phyloP scores from a whole-genome alignment of 2,329 filamentous ascomycete species.

The Sphaerulina populicola region DNA sequence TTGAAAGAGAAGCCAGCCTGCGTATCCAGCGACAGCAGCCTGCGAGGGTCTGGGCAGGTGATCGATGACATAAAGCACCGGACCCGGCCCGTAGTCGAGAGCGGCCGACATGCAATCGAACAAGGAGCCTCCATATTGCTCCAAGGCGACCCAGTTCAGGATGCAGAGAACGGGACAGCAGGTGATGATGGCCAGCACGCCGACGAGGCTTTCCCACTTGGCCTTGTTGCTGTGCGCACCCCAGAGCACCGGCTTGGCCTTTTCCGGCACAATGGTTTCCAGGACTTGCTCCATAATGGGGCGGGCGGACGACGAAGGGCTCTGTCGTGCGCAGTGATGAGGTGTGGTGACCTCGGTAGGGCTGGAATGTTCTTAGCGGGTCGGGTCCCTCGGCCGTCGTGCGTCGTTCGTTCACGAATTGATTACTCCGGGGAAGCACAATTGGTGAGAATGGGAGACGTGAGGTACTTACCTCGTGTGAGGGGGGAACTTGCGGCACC shows the following conservation, averaged over 20 bases:
- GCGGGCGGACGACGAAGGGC: not conserved
- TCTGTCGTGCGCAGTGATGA: slow-evolving; percentile 1
- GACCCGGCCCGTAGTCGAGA: slow-evolving; percentile 8
- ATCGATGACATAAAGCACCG: slow-evolving; percentile 3
- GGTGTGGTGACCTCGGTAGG: not conserved
- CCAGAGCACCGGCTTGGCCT: slow-evolving; percentile 9
- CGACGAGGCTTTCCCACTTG: slow-evolving; percentile 9
- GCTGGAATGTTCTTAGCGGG: not conserved
- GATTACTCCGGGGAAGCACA: too few relatives aligned
- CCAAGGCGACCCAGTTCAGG: slow-evolving; percentile 10
- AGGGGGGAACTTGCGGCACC: slow-evolving; percentile 1
- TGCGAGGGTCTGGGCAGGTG: slow-evolving; percentile 5
- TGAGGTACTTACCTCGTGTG: not conserved
- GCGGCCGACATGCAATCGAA: slow-evolving; percentile 1
- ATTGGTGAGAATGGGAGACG: too few relatives aligned
- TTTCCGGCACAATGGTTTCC: slow-evolving; percentile 9
- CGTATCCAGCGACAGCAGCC: slow-evolving; percentile 7
- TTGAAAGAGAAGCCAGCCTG: slow-evolving; percentile 9
- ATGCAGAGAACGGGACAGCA: slow-evolving; percentile 10
- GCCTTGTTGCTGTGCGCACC: slow-evolving; percentile 11
- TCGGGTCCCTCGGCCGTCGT: too few relatives aligned
- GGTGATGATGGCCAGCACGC: slow-evolving; percentile 6
- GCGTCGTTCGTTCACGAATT: too few relatives aligned
- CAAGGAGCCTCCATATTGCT: slow-evolving; percentile 9
- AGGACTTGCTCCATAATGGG: slow-evolving; percentile 11